phyloP scores from a whole-genome alignment of 2,329 filamentous ascomycete species.

The Arthrocladium fulminans region DNA sequence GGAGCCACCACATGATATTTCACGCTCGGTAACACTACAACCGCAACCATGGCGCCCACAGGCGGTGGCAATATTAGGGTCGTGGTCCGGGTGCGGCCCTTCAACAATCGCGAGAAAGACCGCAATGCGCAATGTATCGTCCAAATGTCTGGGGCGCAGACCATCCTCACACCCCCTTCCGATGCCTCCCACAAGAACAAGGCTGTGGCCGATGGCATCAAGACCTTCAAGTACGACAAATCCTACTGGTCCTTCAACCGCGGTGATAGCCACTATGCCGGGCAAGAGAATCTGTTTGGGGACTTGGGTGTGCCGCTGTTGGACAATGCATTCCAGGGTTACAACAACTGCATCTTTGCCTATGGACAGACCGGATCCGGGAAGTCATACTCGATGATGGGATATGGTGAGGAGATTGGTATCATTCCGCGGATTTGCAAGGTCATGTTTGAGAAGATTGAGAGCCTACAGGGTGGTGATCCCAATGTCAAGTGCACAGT shows the following conservation, averaged over 20 bases:
- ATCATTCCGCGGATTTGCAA: slow-evolving; percentile 96
- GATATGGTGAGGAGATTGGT: slow-evolving; percentile 88
- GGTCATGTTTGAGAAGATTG: slow-evolving; percentile 91
- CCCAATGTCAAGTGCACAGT: slow-evolving; percentile 79
- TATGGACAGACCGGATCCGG: slow-evolving; percentile 97
- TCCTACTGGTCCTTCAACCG: slow-evolving; percentile 98
- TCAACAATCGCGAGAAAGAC: slow-evolving; percentile 92
- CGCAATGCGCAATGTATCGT: slow-evolving; percentile 93
- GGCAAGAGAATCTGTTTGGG: slow-evolving; percentile 77
- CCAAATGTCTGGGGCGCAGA: slow-evolving; percentile 90
- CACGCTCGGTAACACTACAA: slow-evolving; percentile 9
- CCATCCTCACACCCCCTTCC: slow-evolving; percentile 66
- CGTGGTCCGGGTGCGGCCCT: slow-evolving; percentile 90
- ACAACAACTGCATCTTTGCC: slow-evolving; percentile 99
- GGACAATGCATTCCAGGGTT: slow-evolving; percentile 96
- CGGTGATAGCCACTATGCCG: slow-evolving; percentile 70
- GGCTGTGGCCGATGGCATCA: slow-evolving; percentile 57
- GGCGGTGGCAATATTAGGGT: slow-evolving; percentile 98
- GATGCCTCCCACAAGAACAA: slow-evolving; percentile 53
- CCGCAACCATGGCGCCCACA: slow-evolving; percentile 51
- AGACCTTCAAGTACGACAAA: slow-evolving; percentile 89
- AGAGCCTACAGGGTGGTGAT: slow-evolving; percentile 55
- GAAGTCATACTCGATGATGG: slow-evolving; percentile 99
- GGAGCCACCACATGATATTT: not conserved
- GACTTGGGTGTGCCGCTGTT: slow-evolving; percentile 83